A percentile compares a stretch with the other conserved stretches of the same genome.
Conservation (phyloP, 1,139 yeast genomes). For the Candida tropicalis region DNA sequence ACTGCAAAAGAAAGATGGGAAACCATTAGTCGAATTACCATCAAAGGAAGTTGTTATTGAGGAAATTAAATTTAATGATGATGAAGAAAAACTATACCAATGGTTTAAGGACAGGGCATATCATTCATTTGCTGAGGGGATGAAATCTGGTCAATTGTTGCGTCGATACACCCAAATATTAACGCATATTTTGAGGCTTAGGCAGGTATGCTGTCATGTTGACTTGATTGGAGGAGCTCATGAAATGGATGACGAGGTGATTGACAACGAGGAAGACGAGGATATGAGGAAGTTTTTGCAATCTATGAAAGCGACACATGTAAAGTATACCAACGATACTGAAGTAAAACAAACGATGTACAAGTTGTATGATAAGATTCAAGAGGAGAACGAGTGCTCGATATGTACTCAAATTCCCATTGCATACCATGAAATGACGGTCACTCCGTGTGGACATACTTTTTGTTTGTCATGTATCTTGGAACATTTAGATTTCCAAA, state of each 20-base stretch:
- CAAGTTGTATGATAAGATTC: conserved; percentile 24
- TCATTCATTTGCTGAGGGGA: conserved; percentile 62
- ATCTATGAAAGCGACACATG: conserved; percentile 22
- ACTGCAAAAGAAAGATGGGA: conserved; percentile 76
- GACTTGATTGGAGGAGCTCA: conserved; percentile 54
- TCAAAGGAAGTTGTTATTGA: conserved; percentile 73
- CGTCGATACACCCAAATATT: conserved; percentile 78
- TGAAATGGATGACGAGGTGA: conserved; percentile 41
- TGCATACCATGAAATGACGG: conserved; percentile 52
- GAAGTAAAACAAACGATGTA: conserved; percentile 34
- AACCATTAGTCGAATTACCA: conserved; percentile 76
- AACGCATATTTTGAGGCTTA: conserved; percentile 77
- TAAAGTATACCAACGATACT: conserved; percentile 38
- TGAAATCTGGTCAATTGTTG: conserved; percentile 69
- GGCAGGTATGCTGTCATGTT: conserved; percentile 90
- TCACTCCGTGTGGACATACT: conserved; percentile 81
- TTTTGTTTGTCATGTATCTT: conserved; percentile 76
- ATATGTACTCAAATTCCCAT: conserved; percentile 77
- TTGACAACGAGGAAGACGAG: conserved; percentile 20
- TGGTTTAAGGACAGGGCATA: conserved; percentile 74
- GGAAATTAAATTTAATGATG: conserved; percentile 62
- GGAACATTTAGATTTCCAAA: conserved; percentile 63
- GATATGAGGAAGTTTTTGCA: conserved; percentile 18
- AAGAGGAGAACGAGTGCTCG: conserved; percentile 70
- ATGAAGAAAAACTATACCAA: conserved; percentile 68